Evolutionary conservation across 1,139 yeast genomes (phyloP), one percentile per base, ranked within the genome.

Genomic region (Taiozyma sp.): DNA sequence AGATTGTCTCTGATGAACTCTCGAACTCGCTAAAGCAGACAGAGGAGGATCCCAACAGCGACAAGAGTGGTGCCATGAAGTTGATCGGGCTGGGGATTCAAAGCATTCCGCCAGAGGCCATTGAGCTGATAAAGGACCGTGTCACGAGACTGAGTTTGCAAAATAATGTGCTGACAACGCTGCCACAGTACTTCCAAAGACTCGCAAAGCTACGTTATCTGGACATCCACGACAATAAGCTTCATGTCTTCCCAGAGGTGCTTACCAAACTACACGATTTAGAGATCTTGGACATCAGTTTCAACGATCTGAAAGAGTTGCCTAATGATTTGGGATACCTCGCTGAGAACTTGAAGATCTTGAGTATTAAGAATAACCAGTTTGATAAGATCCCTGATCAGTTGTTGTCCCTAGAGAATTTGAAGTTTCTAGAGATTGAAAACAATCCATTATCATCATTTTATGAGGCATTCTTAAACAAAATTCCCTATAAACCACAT

Each of bases 201-300:
- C 68, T 86, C 55, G 63, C 76, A 26, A 69, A 71, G 48, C 67
- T 87, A 51, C 72, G 80, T 48, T 85, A 83, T 58, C 68, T 88
- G 53, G 93, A 88, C 63, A 69, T 88, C 45, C 85, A 86, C 59
- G 74, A 76, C 55, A 88, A 88, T 63, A 65, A 68, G 45, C 72
- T 88, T 43, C 56, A 71, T 3, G 73, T 69, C 47, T 75, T 88
- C 47, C 90, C 95, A 0, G 56, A 62, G 2, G 73, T 74, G 6
- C 58, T 77, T 47, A 54, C 70, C 55, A 62, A 76, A 67, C 49
- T 76, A 75, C 57, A 67, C 60, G 53, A 70, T 9, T 69, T 88
- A 51, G 91, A 85, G 59, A 82, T 83, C 47, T 68, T 88, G 47
- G 95, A 88, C 64, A 67, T 88, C 30, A 83, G 91, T 34, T 70